Evolutionary conservation across 768 basidiomycete genomes (phyloP).

Genomic region (Pisolithus orientalis): DNA sequence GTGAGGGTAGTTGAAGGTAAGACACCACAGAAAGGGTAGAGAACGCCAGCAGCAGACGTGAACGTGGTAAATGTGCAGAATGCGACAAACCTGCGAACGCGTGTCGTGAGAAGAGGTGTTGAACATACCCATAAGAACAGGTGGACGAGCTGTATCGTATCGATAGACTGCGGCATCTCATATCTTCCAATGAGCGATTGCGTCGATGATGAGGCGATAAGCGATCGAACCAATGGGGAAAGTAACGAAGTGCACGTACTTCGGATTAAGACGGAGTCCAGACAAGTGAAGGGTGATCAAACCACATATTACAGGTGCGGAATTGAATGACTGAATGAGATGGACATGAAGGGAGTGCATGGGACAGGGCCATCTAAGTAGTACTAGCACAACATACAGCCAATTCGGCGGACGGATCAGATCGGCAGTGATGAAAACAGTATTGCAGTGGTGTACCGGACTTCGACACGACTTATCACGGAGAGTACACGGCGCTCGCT

Average conservation of each 20-base stretch:
- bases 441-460: background rate
- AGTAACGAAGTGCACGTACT: background rate
- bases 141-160: conserved; percentile 3
- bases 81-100: background rate
- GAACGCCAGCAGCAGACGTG: conserved; percentile 2
- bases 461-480: background rate
- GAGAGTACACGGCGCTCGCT: conserved; percentile 9
- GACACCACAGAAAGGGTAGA: conserved; percentile 5
- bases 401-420: conserved; percentile 9
- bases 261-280: background rate
- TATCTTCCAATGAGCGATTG: conserved; percentile 19
- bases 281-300: background rate
- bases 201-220: conserved; percentile 8
- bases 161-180: conserved; percentile 25
- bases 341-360: conserved; percentile 6
- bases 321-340: conserved; percentile 8
- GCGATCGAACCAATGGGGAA: background rate
- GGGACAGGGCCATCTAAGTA: conserved; percentile 7
- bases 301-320: background rate
- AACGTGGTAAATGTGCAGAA: conserved; percentile 5
- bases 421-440: conserved; percentile 7
- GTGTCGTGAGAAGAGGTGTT: background rate
- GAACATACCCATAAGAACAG: background rate
- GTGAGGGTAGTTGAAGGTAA: background rate
- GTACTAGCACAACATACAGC: conserved; percentile 2